phyloP scores from a whole-genome alignment of 1,284 basidiomycete genomes.

The Cryptococcus maquisensis region DNA sequence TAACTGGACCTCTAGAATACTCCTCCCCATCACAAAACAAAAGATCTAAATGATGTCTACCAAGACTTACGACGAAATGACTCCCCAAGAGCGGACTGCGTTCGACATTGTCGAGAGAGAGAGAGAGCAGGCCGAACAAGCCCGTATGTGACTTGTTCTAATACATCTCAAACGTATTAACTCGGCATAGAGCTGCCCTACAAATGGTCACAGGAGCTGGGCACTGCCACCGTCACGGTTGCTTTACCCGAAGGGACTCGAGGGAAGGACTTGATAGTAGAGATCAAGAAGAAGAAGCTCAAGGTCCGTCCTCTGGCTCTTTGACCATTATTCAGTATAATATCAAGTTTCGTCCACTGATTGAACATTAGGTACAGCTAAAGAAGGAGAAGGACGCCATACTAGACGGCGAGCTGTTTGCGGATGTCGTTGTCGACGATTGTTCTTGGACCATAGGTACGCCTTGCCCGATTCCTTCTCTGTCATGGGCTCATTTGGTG shows the following conservation, averaged over 20 bases:
- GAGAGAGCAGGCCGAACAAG: background rate
- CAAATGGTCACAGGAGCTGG: conserved; percentile 84
- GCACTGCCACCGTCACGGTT: conserved; percentile 76
- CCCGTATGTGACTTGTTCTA: background rate
- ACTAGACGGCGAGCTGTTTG: conserved; percentile 83
- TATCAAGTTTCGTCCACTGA: no score
- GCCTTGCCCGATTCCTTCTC: conserved; percentile 31
- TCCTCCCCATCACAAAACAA: no score
- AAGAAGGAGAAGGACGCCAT: conserved; percentile 76
- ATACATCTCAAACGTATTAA: background rate
- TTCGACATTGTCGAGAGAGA: background rate
- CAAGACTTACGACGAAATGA: no score
- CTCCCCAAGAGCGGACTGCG: no score
- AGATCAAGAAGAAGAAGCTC: conserved; percentile 75
- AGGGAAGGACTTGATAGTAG: conserved; percentile 68
- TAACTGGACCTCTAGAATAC: no score
- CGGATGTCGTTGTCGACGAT: conserved; percentile 91
- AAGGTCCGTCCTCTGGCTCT: conserved; percentile 44
- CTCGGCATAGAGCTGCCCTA: conserved; percentile 72
- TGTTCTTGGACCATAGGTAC: conserved; percentile 93
- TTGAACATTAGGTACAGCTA: conserved; percentile 58
- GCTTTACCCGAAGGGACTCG: conserved; percentile 84
- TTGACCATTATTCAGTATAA: background rate
- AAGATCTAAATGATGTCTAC: no score
- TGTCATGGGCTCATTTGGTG: background rate